Evolutionary conservation across 75 land plant species (phyloP), one percentile per base, ranked within the genome.

Genomic region (Azolla pinnata): DNA sequence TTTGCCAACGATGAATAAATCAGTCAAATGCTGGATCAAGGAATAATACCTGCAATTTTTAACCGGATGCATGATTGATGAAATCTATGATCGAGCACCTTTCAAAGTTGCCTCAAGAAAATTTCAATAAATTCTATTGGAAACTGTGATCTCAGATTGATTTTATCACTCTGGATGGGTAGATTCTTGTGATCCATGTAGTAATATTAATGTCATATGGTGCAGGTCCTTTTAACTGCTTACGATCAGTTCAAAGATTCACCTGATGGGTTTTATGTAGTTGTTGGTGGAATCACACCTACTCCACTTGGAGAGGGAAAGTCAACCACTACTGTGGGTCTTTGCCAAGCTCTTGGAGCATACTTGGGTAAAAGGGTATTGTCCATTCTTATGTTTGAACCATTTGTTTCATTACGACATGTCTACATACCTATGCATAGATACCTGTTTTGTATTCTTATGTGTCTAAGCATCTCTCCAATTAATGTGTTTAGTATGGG

Each of bases 241-340:
- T 55, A 73, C 33, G 87, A 93, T 67, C 83, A 87, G 64, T 76
- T 83, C 28, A 35, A 79, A 46, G 79, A 77, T 48, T 60, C 74
- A 33, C 72, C 57, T 5, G 77, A 93, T 83, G 99, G 99, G 20
- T 83, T 73, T 54, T 93, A 88, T 66, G 96, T 93, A 44, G 99
- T 93, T 53, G 96, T 93, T 50, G 99, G 90, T 24, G 99, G 99
- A 2, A 92, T 92, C 53, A 88, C 96, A 19, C 99, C 99, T 0
- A 89, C 96, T 29, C 99, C 99, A 21, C 81, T 93, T 58, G 99
- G 99, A 1, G 99, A 93, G 63, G 96, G 95, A 60, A 88, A 88
- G 59, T 87, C 93, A 20, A 88, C 96, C 26, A 93, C 99, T 30
- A 93, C 96, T 31, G 99, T 93, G 44, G 99, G 99, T 14, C 79